Evolutionary conservation across 2,329 filamentous ascomycete genomes (phyloP).

Genomic region (Leptographium galeiforme): DNA sequence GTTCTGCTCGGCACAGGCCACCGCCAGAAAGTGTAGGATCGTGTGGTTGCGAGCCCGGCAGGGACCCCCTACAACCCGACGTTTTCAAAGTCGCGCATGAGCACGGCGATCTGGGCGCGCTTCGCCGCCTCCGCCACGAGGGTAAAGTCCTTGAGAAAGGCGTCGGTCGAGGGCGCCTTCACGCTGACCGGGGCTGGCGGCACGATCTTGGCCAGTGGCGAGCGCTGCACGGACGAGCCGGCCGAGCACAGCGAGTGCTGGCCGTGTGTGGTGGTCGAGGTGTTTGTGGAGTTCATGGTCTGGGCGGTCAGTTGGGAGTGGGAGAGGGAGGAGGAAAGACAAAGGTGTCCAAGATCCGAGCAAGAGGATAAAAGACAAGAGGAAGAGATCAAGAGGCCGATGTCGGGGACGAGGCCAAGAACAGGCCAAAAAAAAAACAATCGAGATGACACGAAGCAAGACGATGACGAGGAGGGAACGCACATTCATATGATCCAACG

Average conservation of each 20-base stretch:
- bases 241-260: slow-evolving; percentile 14
- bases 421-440: too few relatives aligned
- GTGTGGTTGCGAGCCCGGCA: neutral
- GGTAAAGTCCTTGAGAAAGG: slow-evolving; percentile 67
- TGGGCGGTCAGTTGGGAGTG: too few relatives aligned
- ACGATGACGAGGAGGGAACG: neutral
- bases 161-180: slow-evolving; percentile 31
- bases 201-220: slow-evolving; percentile 14
- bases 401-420: too few relatives aligned
- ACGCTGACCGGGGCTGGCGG: slow-evolving; percentile 17
- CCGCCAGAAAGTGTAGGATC: neutral
- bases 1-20: neutral
- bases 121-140: slow-evolving; percentile 88
- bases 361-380: neutral
- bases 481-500: too few relatives aligned
- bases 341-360: neutral
- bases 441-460: too few relatives aligned
- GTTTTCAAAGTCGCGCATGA: slow-evolving; percentile 76
- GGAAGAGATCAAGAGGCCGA: neutral
- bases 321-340: neutral
- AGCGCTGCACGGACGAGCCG: slow-evolving; percentile 12
- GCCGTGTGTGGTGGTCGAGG: slow-evolving; percentile 10
- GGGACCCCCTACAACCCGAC: slow-evolving; percentile 36
- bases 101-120: slow-evolving; percentile 75
- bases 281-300: neutral